These are phyloP conservation scores for Colletotrichum cuscutae DNA, from an alignment of 2,329 filamentous ascomycete species.

Conservation along the genomic window DNA sequence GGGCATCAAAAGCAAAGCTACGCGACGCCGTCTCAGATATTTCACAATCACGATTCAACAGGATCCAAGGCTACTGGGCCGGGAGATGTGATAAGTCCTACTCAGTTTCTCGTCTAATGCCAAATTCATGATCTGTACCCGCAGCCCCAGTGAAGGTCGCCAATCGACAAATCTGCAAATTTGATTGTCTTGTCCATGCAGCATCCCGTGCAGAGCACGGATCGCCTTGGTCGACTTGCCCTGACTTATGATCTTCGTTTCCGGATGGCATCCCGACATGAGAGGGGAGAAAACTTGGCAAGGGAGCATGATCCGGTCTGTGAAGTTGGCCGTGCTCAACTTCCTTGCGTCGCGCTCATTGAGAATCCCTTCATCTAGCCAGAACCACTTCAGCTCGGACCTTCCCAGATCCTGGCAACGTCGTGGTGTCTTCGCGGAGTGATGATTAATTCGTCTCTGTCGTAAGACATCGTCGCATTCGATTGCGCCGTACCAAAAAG, in stretches of 20 bases:
- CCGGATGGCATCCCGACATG: not conserved
- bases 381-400: slow-evolving; percentile 14
- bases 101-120: not conserved
- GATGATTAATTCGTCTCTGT: not conserved
- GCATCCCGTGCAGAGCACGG: not conserved
- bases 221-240: not conserved
- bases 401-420: not conserved
- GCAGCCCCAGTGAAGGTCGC: not conserved
- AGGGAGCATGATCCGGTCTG: not conserved
- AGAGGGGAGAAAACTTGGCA: not conserved
- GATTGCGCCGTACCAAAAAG: not conserved
- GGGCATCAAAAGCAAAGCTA: not conserved
- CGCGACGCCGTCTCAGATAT: not conserved
- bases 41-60: too few relatives aligned
- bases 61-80: not conserved
- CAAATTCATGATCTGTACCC: not conserved
- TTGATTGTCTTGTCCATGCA: not conserved
- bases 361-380: slow-evolving; percentile 7
- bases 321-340: not conserved
- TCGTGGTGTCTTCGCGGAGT: not conserved
- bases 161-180: not conserved
- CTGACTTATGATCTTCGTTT: not conserved
- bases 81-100: not conserved
- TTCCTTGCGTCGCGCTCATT: not conserved
- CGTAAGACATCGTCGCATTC: not conserved